Conservation (phyloP, 1,284 basidiomycete genomes). For the Marasmius tenuissimus region DNA sequence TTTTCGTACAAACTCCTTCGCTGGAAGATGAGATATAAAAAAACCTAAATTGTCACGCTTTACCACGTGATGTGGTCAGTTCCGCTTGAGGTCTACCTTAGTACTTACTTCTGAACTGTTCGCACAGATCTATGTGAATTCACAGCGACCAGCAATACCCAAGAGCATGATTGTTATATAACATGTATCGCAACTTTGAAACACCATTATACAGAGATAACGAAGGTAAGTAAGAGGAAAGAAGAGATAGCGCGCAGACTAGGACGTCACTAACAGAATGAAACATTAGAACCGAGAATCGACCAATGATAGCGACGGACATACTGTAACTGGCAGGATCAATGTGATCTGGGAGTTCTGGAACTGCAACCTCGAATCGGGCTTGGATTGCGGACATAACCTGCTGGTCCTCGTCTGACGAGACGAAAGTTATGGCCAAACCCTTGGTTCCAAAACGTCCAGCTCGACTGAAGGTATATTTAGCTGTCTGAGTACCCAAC, state of each 20-base stretch:
- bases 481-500: slow-evolving; percentile 8
- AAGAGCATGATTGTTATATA: background rate
- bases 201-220: slow-evolving; percentile 1
- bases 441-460: slow-evolving; percentile 99
- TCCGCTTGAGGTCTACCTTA: too few species aligned
- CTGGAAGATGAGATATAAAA: too few species aligned
- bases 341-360: slow-evolving; percentile 90
- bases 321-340: slow-evolving; percentile 86
- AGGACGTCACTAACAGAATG: slow-evolving; percentile 15
- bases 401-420: slow-evolving; percentile 88
- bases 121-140: background rate
- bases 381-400: slow-evolving; percentile 92
- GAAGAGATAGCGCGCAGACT: background rate
- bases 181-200: slow-evolving; percentile 14
- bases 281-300: background rate
- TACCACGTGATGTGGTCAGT: too few species aligned
- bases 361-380: slow-evolving; percentile 91
- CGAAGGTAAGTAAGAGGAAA: background rate
- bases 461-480: slow-evolving; percentile 66
- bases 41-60: too few species aligned
- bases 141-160: background rate
- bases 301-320: slow-evolving; percentile 29
- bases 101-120: too few species aligned
- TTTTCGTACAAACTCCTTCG: too few species aligned
- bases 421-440: slow-evolving; percentile 97